phyloP scores from a whole-genome alignment of 1,284 basidiomycete genomes.

The Ustilago hordei region DNA sequence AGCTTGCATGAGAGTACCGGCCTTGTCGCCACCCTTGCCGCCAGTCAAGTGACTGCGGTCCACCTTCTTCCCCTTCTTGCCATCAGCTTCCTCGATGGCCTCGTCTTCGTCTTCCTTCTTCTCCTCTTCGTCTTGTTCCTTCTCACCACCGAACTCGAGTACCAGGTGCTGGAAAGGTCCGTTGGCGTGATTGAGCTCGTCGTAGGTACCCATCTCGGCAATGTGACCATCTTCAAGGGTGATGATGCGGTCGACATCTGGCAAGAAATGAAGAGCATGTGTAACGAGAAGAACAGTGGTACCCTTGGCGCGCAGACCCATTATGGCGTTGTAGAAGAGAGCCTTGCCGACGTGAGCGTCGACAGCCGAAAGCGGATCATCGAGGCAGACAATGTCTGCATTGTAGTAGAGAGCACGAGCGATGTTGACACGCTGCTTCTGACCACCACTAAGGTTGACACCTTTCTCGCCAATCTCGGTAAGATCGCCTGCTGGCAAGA shows the following conservation, averaged over 20 bases:
- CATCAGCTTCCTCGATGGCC: conserved; percentile 37
- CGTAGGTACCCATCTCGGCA: conserved; percentile 76
- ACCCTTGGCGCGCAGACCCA: conserved; percentile 52
- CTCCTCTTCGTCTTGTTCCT: conserved; percentile 56
- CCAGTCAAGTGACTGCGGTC: conserved; percentile 40
- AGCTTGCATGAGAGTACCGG: conserved; percentile 55
- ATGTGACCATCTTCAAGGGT: conserved; percentile 79
- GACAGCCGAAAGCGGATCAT: conserved; percentile 79
- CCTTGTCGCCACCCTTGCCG: conserved; percentile 42
- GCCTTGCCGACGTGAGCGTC: conserved; percentile 69
- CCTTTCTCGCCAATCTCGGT: conserved; percentile 75
- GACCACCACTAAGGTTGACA: conserved; percentile 73
- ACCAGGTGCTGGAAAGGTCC: conserved; percentile 74
- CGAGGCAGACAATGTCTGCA: conserved; percentile 77
- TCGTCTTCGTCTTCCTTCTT: conserved; percentile 56
- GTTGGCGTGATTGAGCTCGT: conserved; percentile 74
- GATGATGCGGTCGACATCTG: conserved; percentile 76
- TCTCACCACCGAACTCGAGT: conserved; percentile 69
- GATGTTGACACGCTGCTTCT: conserved; percentile 79
- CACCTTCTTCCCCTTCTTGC: conserved; percentile 43
- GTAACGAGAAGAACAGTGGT: conserved; percentile 69
- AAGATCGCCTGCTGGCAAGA: conserved; percentile 80
- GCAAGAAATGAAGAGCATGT: conserved; percentile 73
- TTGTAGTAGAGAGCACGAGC: conserved; percentile 80
- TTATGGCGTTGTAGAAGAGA: conserved; percentile 67